Evolutionary conservation across 192 early-diverging fungal genomes (phyloP).

Genomic region (Pilaira anomala): DNA sequence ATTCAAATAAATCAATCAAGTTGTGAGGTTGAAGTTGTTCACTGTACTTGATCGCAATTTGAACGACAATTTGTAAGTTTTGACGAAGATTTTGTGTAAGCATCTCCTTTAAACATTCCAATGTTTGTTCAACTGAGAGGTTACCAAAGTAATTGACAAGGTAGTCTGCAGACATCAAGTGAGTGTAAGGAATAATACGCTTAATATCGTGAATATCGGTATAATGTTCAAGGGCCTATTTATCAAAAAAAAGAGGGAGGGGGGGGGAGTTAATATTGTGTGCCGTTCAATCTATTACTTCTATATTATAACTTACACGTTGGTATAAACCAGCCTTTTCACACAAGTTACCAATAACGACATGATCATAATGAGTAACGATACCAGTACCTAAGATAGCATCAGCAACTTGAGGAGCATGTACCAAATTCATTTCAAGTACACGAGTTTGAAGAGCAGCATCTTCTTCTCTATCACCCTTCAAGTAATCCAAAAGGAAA

Average conservation of each 20-base stretch:
- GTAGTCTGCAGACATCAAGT: slow-evolving; percentile 86
- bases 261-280: no score
- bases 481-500: slow-evolving; percentile 94
- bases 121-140: slow-evolving; percentile 93
- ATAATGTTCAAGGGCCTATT: slow-evolving; percentile 89
- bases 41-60: slow-evolving; percentile 95
- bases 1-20: slow-evolving; percentile 91
- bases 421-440: slow-evolving; percentile 96
- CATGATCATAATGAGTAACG: slow-evolving; percentile 94
- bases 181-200: slow-evolving; percentile 88
- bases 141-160: slow-evolving; percentile 93
- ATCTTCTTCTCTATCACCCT: slow-evolving; percentile 89
- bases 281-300: no score
- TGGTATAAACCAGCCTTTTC: slow-evolving; percentile 98
- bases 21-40: slow-evolving; percentile 88
- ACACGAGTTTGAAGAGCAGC: slow-evolving; percentile 90
- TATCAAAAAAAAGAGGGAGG: no score
- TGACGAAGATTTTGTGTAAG: slow-evolving; percentile 87
- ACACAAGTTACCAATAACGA: slow-evolving; percentile 87
- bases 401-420: slow-evolving; percentile 97
- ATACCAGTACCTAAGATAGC: slow-evolving; percentile 95
- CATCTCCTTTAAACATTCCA: slow-evolving; percentile 95
- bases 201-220: slow-evolving; percentile 96
- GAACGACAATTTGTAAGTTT: slow-evolving; percentile 93
- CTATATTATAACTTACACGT: slow-evolving; percentile 48